Evolutionary conservation across 2,329 filamentous ascomycete species (phyloP).

Genomic region (Pleurostoma richardsiae): DNA sequence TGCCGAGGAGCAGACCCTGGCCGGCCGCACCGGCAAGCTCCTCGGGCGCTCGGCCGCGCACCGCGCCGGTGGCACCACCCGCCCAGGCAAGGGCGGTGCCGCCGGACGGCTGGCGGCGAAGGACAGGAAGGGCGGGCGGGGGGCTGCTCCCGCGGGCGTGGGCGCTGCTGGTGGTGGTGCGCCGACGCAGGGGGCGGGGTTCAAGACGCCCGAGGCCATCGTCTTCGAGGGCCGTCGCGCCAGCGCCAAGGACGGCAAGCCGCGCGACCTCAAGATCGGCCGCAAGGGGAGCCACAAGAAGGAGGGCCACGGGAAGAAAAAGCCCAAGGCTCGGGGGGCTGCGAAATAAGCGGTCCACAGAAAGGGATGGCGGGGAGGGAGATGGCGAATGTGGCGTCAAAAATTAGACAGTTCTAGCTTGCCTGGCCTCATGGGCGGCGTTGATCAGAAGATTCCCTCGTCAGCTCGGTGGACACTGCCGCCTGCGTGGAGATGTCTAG

Average conservation of each 20-base stretch:
- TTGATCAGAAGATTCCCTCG: too few relatives aligned
- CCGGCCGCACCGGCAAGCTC: constrained; percentile 70
- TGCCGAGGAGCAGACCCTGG: constrained; percentile 63
- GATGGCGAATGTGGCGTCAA: too few relatives aligned
- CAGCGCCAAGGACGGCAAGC: constrained; percentile 58
- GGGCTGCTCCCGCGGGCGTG: constrained; percentile 3
- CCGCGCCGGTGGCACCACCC: constrained; percentile 1
- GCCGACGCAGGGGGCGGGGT: constrained; percentile 6
- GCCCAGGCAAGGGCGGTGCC: constrained; percentile 26
- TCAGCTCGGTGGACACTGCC: too few relatives aligned
- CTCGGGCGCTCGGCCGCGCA: constrained; percentile 63
- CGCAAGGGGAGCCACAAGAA: constrained; percentile 47
- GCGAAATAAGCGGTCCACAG: neutral
- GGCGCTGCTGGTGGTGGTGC: constrained; percentile 3
- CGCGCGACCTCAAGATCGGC: constrained; percentile 55
- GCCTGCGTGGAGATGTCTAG: too few relatives aligned
- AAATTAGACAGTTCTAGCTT: too few relatives aligned
- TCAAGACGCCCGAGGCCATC: constrained; percentile 62
- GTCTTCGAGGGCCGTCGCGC: constrained; percentile 81
- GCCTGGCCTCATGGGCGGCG: too few relatives aligned
- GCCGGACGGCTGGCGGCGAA: constrained; percentile 8
- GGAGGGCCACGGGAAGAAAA: constrained; percentile 28
- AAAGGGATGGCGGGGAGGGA: too few relatives aligned
- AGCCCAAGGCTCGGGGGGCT: constrained; percentile 31
- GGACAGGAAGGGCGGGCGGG: constrained; percentile 9